These are phyloP conservation scores for Thielaviopsis populi DNA, from an alignment of 2,329 filamentous ascomycete genomes.

Conservation along the genomic window DNA sequence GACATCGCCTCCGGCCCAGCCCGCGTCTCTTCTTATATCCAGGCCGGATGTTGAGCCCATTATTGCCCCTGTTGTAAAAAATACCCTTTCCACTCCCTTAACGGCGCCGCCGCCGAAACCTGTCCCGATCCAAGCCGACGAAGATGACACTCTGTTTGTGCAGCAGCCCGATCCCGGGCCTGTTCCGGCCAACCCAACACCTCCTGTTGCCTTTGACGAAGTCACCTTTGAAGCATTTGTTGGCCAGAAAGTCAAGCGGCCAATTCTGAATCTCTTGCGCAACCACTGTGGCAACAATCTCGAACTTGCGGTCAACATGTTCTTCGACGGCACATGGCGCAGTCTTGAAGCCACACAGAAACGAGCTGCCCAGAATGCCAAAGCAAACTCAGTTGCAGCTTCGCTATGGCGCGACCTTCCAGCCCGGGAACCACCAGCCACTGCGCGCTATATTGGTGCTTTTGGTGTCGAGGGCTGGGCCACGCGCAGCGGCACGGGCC, in stretches of 20 bases:
- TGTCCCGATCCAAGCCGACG: background rate
- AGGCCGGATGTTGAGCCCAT: background rate
- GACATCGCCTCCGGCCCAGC: background rate
- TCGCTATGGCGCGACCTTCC: constrained; percentile 8
- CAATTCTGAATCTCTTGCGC: constrained; percentile 36
- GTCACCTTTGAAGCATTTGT: constrained; percentile 44
- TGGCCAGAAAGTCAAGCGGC: constrained; percentile 37
- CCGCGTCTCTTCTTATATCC: background rate
- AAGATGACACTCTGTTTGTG: constrained; percentile 14
- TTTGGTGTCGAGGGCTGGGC: constrained; percentile 89
- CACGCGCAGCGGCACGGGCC: constrained; percentile 60
- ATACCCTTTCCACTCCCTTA: background rate
- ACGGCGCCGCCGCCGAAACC: background rate
- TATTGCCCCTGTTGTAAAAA: background rate
- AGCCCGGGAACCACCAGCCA: constrained; percentile 18
- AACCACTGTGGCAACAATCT: constrained; percentile 41
- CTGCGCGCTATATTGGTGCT: constrained; percentile 63
- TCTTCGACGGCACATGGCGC: constrained; percentile 50
- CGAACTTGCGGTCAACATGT: constrained; percentile 52
- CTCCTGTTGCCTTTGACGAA: constrained; percentile 35
- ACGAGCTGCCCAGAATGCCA: background rate
- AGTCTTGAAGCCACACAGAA: constrained; percentile 8
- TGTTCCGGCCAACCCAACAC: background rate
- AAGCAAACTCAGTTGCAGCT: constrained; percentile 8
- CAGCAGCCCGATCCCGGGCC: background rate